phyloP scores from a whole-genome alignment of 495 filamentous ascomycete species.

The Hyaloscypha variabilis region DNA sequence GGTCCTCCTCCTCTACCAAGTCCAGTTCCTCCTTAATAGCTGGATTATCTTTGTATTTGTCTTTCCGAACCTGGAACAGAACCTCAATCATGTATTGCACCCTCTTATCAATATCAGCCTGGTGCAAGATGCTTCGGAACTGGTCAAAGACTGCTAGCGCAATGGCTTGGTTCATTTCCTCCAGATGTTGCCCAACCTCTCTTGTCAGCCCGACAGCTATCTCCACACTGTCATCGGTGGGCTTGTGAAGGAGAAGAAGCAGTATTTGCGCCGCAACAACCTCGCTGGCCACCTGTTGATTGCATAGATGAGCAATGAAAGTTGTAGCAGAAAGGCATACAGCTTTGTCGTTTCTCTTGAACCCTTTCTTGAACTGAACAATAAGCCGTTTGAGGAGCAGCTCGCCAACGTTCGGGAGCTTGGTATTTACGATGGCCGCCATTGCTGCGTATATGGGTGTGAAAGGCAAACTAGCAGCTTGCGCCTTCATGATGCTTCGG shows the following conservation, averaged over 20 bases:
- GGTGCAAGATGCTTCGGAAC: constrained; percentile 91
- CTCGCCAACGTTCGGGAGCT: constrained; percentile 92
- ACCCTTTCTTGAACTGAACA: constrained; percentile 92
- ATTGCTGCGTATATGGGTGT: constrained; percentile 94
- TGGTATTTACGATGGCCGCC: constrained; percentile 96
- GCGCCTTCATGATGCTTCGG: constrained; percentile 94
- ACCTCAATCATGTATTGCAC: constrained; percentile 99
- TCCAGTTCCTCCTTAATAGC: constrained; percentile 92
- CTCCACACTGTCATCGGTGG: constrained; percentile 97
- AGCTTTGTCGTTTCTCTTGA: constrained; percentile 95
- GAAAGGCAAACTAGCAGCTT: constrained; percentile 94
- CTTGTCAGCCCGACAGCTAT: constrained; percentile 91
- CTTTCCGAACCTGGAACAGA: constrained; percentile 93
- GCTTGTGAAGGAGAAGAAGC: constrained; percentile 84
- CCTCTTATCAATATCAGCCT: constrained; percentile 93
- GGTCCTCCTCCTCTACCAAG: constrained; percentile 94
- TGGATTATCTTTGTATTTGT: constrained; percentile 93
- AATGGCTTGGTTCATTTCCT: constrained; percentile 88
- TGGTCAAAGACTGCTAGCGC: constrained; percentile 91
- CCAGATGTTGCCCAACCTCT: constrained; percentile 90
- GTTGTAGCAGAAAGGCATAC: constrained; percentile 89
- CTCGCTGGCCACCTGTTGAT: constrained; percentile 94
- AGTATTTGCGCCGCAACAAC: constrained; percentile 90
- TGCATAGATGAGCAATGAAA: constrained; percentile 93
- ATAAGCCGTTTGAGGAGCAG: constrained; percentile 84